Evolutionary conservation across 1,139 yeast species (phyloP).

Genomic region (Geotrichum histeridarum): DNA sequence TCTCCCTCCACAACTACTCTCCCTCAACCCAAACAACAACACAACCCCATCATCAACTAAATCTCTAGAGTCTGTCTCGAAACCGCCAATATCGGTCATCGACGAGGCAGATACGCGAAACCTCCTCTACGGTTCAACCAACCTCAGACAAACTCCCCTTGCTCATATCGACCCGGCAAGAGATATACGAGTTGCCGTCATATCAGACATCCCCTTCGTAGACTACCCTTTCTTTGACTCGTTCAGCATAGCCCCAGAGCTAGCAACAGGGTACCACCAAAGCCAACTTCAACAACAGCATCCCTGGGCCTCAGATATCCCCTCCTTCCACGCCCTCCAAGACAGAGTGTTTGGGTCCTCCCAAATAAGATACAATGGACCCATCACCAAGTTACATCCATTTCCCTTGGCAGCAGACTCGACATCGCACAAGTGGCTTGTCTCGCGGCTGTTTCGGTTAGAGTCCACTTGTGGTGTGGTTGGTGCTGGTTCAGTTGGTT

Average conservation of each 20-base stretch:
- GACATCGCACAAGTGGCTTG: conserved; percentile 9
- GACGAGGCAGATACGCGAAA: conserved; percentile 32
- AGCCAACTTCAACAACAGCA: not conserved
- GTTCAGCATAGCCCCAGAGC: no score
- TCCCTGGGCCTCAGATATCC: conserved; percentile 13
- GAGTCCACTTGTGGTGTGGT: not conserved
- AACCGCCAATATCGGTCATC: conserved; percentile 22
- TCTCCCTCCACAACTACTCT: not conserved
- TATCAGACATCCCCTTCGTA: conserved; percentile 25
- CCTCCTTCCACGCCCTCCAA: conserved; percentile 9
- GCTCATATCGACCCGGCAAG: conserved; percentile 18
- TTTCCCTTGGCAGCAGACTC: conserved; percentile 8
- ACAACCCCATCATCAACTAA: not conserved
- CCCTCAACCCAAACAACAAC: not conserved
- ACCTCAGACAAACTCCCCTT: not conserved
- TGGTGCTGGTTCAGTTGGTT: no score
- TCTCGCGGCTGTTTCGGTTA: conserved; percentile 12
- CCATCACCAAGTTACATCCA: conserved; percentile 17
- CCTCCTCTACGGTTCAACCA: conserved; percentile 27
- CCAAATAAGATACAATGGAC: conserved; percentile 13
- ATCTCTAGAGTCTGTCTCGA: not conserved
- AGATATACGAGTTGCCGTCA: conserved; percentile 29
- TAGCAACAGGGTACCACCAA: conserved; percentile 12
- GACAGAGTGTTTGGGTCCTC: conserved; percentile 16
- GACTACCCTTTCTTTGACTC: conserved; percentile 28